phyloP scores from a whole-genome alignment of 2,329 filamentous ascomycete genomes.

The Aspergillus spinulosporus region DNA sequence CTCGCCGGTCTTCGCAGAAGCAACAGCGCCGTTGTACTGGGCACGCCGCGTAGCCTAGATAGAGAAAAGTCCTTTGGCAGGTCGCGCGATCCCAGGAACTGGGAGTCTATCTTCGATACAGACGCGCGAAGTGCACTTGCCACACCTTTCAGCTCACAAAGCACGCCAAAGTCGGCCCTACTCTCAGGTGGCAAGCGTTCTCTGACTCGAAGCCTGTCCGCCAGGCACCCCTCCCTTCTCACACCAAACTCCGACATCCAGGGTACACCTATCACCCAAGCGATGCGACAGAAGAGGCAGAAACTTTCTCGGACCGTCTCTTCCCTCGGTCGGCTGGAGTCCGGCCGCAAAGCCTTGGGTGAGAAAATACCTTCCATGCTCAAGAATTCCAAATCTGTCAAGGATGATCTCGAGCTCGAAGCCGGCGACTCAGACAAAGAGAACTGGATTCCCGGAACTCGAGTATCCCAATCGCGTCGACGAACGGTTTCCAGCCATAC shows the following conservation, averaged over 20 bases:
- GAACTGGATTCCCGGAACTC: constrained; percentile 68
- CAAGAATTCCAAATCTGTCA: constrained; percentile 32
- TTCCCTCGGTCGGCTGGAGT: constrained; percentile 63
- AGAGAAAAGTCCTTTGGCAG: constrained; percentile 63
- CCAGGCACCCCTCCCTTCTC: constrained; percentile 52
- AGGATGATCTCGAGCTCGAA: constrained; percentile 45
- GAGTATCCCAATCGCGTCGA: constrained; percentile 41
- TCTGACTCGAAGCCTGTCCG: constrained; percentile 52
- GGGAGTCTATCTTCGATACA: constrained; percentile 87
- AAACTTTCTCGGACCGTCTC: constrained; percentile 63
- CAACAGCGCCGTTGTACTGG: constrained; percentile 65
- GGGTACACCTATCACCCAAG: constrained; percentile 52
- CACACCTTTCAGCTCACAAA: constrained; percentile 77
- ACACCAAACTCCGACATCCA: constrained; percentile 43
- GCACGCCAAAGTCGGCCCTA: constrained; percentile 65
- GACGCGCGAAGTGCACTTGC: constrained; percentile 77
- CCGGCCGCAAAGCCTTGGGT: constrained; percentile 33
- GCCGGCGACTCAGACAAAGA: constrained; percentile 88
- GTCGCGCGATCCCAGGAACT: constrained; percentile 82
- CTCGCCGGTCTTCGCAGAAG: constrained; percentile 65
- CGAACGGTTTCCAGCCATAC: constrained; percentile 27
- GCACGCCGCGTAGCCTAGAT: constrained; percentile 58
- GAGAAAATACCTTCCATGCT: constrained; percentile 39
- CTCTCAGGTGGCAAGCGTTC: constrained; percentile 65
- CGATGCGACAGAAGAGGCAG: constrained; percentile 56